Conservation (phyloP, 768 basidiomycete species). For the Boletus subparvulus region DNA sequence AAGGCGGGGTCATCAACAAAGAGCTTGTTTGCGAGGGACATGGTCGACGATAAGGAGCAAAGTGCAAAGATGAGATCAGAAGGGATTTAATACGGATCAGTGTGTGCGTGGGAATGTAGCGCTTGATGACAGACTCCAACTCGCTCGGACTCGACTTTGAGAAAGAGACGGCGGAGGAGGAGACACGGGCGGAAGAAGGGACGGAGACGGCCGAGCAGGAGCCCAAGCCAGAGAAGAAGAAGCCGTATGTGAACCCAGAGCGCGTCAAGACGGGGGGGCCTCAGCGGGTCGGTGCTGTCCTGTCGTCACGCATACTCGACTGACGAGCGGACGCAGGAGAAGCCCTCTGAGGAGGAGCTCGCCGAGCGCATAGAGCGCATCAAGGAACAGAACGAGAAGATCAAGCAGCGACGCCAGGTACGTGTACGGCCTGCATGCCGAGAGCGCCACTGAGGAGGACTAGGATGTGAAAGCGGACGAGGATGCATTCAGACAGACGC, state of each 20-base stretch:
- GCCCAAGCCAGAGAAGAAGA: constrained; percentile 51
- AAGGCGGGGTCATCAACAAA: constrained; percentile 77
- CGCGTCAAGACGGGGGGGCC: constrained; percentile 81
- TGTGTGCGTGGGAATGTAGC: constrained; percentile 23
- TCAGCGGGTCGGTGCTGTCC: constrained; percentile 51
- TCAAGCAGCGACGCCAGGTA: constrained; percentile 66
- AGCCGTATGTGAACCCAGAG: constrained; percentile 78
- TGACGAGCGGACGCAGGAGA: constrained; percentile 50
- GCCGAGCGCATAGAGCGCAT: constrained; percentile 68
- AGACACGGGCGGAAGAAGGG: constrained; percentile 6
- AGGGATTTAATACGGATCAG: constrained; percentile 12
- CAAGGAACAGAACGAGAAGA: constrained; percentile 71
- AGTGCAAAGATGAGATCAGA: not conserved
- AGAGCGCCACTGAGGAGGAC: not conserved
- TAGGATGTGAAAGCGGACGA: constrained; percentile 83
- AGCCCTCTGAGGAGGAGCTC: constrained; percentile 65
- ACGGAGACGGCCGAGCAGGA: constrained; percentile 13
- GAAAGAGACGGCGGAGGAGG: constrained; percentile 25
- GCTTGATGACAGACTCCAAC: constrained; percentile 49
- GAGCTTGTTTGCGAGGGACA: constrained; percentile 96
- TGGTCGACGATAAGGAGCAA: constrained; percentile 35
- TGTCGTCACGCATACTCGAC: not conserved
- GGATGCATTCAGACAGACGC: constrained; percentile 70
- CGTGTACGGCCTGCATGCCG: constrained; percentile 18
- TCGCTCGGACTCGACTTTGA: constrained; percentile 73